Evolutionary conservation across 192 early-diverging fungal genomes (phyloP).

Genomic region (Rhizophagus sp.): DNA sequence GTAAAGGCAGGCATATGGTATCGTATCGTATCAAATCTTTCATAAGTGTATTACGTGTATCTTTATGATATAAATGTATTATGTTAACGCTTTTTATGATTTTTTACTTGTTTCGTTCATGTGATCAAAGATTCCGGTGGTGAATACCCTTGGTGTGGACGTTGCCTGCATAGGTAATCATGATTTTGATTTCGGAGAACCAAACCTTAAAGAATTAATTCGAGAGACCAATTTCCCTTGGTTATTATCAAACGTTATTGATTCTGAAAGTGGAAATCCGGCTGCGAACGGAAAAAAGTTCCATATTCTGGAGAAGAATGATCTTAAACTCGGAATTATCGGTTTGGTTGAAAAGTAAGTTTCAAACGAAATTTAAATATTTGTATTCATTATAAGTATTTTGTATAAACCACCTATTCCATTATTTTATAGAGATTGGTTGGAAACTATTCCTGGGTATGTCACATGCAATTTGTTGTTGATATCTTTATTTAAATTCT

Average conservation of each 20-base stretch:
- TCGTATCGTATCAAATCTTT: slow-evolving; percentile 27
- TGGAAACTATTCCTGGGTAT: slow-evolving; percentile 61
- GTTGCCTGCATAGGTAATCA: slow-evolving; percentile 71
- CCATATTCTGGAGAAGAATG: slow-evolving; percentile 49
- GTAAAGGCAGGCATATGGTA: slow-evolving; percentile 65
- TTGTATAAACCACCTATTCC: background rate
- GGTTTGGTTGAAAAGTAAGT: slow-evolving; percentile 66
- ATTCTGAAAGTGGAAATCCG: slow-evolving; percentile 39
- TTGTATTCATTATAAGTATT: too few relatives aligned
- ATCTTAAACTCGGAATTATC: slow-evolving; percentile 64
- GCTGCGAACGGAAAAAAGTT: slow-evolving; percentile 38
- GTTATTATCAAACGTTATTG: slow-evolving; percentile 66
- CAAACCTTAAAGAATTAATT: slow-evolving; percentile 50
- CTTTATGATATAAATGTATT: background rate
- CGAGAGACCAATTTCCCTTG: slow-evolving; percentile 65
- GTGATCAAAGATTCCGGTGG: slow-evolving; percentile 39
- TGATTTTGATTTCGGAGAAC: slow-evolving; percentile 73
- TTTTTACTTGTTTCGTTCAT: background rate
- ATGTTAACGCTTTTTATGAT: background rate
- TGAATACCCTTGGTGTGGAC: slow-evolving; percentile 62
- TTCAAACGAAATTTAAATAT: background rate
- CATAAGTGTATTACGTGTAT: background rate
- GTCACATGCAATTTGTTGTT: background rate
- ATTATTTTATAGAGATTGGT: slow-evolving; percentile 55
- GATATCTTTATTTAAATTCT: background rate